phyloP scores from a whole-genome alignment of 2,329 filamentous ascomycete genomes.

The Penicillium sp. region DNA sequence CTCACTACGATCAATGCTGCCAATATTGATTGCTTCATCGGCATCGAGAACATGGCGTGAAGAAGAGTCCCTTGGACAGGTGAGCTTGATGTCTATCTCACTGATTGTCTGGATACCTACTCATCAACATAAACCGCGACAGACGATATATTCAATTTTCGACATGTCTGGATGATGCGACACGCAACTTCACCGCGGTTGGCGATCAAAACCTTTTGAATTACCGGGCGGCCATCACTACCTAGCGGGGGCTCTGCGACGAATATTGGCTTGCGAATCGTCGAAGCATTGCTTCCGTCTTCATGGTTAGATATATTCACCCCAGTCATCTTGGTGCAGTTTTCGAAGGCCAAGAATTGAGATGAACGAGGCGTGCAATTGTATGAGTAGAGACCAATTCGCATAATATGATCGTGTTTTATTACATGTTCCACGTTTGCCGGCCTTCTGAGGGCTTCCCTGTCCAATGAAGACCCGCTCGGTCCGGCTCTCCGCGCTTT shows the following conservation, averaged over 20 bases:
- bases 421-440: neutral
- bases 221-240: constrained; percentile 15
- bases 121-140: constrained; percentile 19
- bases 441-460: neutral
- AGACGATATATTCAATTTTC: constrained; percentile 21
- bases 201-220: constrained; percentile 25
- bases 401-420: neutral
- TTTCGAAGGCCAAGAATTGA: neutral
- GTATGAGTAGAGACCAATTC: neutral
- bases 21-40: constrained; percentile 31
- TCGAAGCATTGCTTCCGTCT: constrained; percentile 5
- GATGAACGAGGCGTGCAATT: too few species aligned
- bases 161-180: constrained; percentile 27
- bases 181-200: constrained; percentile 32
- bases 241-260: constrained; percentile 16
- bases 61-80: constrained; percentile 21
- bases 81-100: neutral
- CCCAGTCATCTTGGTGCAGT: neutral
- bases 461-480: neutral
- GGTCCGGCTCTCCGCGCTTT: constrained; percentile 3
- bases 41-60: constrained; percentile 32
- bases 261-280: constrained; percentile 15
- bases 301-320: neutral
- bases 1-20: constrained; percentile 16
- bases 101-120: neutral